These are phyloP conservation scores for Gigaspora rosea DNA, from an alignment of 192 early-diverging fungal genomes.

Conservation along the genomic window DNA sequence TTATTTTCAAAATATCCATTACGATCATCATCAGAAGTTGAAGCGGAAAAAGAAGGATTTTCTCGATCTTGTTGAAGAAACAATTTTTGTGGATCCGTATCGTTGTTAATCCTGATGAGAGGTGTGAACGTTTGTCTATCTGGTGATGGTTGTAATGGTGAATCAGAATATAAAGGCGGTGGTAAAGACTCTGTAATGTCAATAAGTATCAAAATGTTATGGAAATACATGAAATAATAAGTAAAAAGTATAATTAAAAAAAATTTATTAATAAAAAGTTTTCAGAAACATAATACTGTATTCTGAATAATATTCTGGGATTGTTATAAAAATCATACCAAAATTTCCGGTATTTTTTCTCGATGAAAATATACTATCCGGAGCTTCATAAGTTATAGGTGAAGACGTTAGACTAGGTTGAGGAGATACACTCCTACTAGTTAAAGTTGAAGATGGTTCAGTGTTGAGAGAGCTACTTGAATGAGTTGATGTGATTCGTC, in stretches of 20 bases:
- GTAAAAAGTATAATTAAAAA: too few relatives aligned
- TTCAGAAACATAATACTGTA: background rate
- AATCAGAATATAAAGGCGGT: background rate
- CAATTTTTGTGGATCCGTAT: background rate
- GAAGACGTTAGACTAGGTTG: constrained; percentile 24
- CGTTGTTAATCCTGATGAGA: background rate
- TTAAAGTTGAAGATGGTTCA: background rate
- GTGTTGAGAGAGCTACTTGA: too few relatives aligned
- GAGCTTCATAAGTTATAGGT: constrained; percentile 14
- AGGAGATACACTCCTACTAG: constrained; percentile 6
- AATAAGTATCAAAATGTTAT: background rate
- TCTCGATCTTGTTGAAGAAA: too few relatives aligned
- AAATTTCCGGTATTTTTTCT: constrained; percentile 21
- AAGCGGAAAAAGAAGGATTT: background rate
- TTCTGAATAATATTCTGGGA: too few relatives aligned
- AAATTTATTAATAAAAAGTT: too few relatives aligned
- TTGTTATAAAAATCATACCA: background rate
- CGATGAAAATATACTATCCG: constrained; percentile 7
- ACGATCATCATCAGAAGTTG: background rate
- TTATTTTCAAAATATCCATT: background rate
- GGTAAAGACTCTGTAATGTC: background rate
- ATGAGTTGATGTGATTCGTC: background rate
- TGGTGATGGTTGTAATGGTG: background rate
- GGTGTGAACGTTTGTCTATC: background rate
- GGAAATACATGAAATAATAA: background rate